These are phyloP conservation scores for Aurantiochytrium sp. DNA, from an alignment of 108 stramenopile species.

Conservation along the genomic window DNA sequence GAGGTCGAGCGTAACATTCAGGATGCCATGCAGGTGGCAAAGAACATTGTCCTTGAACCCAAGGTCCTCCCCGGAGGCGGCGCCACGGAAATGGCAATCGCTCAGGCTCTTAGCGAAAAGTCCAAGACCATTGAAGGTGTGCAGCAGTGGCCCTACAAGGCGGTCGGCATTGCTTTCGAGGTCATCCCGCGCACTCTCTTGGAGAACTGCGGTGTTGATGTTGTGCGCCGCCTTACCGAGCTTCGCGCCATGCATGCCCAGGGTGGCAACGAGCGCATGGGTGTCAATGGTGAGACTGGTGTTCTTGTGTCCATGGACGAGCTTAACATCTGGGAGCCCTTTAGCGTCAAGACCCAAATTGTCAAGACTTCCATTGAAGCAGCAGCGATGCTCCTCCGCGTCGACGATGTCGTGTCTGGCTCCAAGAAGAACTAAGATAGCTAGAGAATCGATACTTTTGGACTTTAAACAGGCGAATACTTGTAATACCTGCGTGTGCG, in stretches of 20 bases:
- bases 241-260: slow-evolving; percentile 88
- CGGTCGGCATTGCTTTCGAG: slow-evolving; percentile 94
- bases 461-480: no score
- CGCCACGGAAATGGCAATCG: slow-evolving; percentile 97
- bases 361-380: slow-evolving; percentile 98
- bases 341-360: slow-evolving; percentile 98
- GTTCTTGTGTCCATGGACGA: slow-evolving; percentile 89
- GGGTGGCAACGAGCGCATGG: slow-evolving; percentile 68
- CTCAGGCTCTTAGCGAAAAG: slow-evolving; percentile 70
- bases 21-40: slow-evolving; percentile 99
- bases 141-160: slow-evolving; percentile 87
- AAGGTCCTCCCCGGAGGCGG: slow-evolving; percentile 96
- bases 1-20: slow-evolving; percentile 97
- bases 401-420: slow-evolving; percentile 98
- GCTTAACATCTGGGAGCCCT: slow-evolving; percentile 96
- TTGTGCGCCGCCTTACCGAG: slow-evolving; percentile 90
- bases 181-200: slow-evolving; percentile 97
- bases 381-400: slow-evolving; percentile 76
- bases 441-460: no score
- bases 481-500: no score
- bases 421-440: slow-evolving; percentile 19
- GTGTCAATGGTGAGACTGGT: slow-evolving; percentile 89
- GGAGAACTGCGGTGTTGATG: slow-evolving; percentile 96
- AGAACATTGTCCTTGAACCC: slow-evolving; percentile 95
- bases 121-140: slow-evolving; percentile 40